Base-by-base conservation (phyloP, 1,284 basidiomycete genomes). In the Meira miltonrushii region DNA sequence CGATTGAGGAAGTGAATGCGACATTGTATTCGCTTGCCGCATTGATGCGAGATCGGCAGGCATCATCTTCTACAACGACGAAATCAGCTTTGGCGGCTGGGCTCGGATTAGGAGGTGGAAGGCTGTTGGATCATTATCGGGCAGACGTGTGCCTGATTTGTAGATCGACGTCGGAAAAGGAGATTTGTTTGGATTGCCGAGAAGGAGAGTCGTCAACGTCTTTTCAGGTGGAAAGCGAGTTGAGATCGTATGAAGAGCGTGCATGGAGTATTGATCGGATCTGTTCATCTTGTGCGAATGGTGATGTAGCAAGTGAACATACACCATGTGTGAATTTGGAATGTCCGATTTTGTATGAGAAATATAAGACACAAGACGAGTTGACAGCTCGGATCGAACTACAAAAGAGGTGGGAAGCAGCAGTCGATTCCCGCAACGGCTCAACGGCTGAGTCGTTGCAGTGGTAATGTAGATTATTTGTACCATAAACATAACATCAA, bases 121-220 rank as follows among this genome's bases (percentile, higher is more conserved):
- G 84, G 72, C 87, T 92, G 49, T 84, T 89, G 66, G 85, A 85
- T 55, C 89, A 91, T 78, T 92, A 92, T 74, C 80, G 80, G n/a
- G 87, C 82, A 58, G 83, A 83, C 11, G 84, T 85, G 50, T 93
- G 91, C 77, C 72, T 89, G 39, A 80, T 86, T 8, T 93, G 91
- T 68, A 84, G 83, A 1, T 78, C 80, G 9, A 74, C 79, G 39
- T 84, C 88, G 1, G 77, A 79, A 3, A 80, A 86, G 69, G 55
- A 60, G 21, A 39, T 75, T 53, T 74, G 72, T 53, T 13, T 64
- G 38, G 71, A 74, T 57, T 69, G 66, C 46, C 56, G 58, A 10
- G 52, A 59, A 25, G 39, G 51, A 2, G 68, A 65, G n/a, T 23
- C 47, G 10, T 41, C 55, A 10, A 54, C 40, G 17, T 47, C 67